Evolutionary conservation across 495 filamentous ascomycete genomes (phyloP).

Genomic region (Aspergillus affinis): DNA sequence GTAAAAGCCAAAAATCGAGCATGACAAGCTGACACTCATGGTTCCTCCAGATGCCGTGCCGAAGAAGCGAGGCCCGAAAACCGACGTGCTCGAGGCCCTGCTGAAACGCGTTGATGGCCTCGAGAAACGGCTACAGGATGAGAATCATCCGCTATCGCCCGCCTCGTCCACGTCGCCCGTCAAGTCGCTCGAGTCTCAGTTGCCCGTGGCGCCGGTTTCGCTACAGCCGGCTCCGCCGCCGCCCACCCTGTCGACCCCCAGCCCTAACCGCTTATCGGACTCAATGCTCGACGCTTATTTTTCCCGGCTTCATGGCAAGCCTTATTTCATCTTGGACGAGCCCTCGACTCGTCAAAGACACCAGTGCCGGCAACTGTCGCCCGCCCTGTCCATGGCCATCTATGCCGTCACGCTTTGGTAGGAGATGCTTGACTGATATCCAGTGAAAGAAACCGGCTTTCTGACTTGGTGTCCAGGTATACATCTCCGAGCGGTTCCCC

Average conservation of each 20-base stretch:
- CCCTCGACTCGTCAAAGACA: slow-evolving; percentile 63
- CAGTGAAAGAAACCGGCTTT: not conserved
- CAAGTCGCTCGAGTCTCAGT: slow-evolving; percentile 19
- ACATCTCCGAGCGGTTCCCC: slow-evolving; percentile 29
- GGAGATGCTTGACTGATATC: slow-evolving; percentile 8
- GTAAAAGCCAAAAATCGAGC: not conserved
- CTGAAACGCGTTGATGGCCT: slow-evolving; percentile 81
- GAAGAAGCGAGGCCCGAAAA: slow-evolving; percentile 86
- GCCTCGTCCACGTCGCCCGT: slow-evolving; percentile 36
- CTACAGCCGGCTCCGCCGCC: slow-evolving; percentile 9
- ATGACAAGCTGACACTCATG: not conserved
- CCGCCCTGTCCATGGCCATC: slow-evolving; percentile 65
- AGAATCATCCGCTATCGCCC: slow-evolving; percentile 53
- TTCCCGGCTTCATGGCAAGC: slow-evolving; percentile 70
- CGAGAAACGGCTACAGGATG: slow-evolving; percentile 73
- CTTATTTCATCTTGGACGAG: slow-evolving; percentile 77
- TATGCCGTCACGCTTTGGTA: slow-evolving; percentile 71
- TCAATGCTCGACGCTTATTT: slow-evolving; percentile 75
- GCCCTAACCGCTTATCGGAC: slow-evolving; percentile 47
- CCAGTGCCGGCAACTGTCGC: slow-evolving; percentile 63
- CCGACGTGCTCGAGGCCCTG: slow-evolving; percentile 80
- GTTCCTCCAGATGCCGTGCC: slow-evolving; percentile 70
- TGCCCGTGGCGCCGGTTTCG: slow-evolving; percentile 8
- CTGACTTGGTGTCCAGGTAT: slow-evolving; percentile 50
- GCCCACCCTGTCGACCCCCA: slow-evolving; percentile 22